phyloP scores from a whole-genome alignment of 768 basidiomycete genomes.

The Lactifluus hygrophoroides region DNA sequence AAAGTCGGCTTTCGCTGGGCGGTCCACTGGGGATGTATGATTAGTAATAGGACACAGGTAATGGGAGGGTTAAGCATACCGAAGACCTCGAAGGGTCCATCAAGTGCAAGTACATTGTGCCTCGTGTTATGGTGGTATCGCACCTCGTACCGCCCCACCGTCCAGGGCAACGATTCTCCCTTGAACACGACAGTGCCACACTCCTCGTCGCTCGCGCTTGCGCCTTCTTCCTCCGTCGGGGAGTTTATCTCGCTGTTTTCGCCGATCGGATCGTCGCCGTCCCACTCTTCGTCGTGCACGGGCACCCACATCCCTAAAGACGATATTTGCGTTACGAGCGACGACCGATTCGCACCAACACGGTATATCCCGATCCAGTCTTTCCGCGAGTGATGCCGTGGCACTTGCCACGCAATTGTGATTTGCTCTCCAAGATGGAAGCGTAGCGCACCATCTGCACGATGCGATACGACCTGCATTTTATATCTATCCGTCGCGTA shows the following conservation, averaged over 20 bases:
- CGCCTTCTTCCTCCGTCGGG: background rate
- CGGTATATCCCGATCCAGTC: conserved; percentile 97
- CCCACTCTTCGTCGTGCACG: conserved; percentile 87
- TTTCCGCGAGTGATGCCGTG: conserved; percentile 72
- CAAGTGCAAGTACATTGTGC: conserved; percentile 86
- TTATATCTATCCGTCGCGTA: conserved; percentile 79
- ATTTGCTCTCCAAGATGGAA: conserved; percentile 94
- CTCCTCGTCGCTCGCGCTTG: conserved; percentile 36
- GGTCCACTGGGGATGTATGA: conserved; percentile 44
- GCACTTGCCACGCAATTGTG: conserved; percentile 78
- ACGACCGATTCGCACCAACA: conserved; percentile 81
- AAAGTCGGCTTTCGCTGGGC: conserved; percentile 56
- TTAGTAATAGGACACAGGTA: background rate
- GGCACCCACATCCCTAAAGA: conserved; percentile 91
- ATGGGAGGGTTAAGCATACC: conserved; percentile 41
- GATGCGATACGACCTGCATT: conserved; percentile 49
- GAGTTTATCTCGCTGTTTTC: conserved; percentile 28
- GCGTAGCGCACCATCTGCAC: conserved; percentile 40
- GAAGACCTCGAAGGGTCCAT: conserved; percentile 82
- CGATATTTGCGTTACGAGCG: conserved; percentile 72
- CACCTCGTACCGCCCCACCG: conserved; percentile 80
- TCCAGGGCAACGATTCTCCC: conserved; percentile 78
- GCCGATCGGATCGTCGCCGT: conserved; percentile 69
- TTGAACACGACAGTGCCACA: conserved; percentile 67
- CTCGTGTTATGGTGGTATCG: conserved; percentile 95